A percentile compares a stretch with the other conserved stretches of the same genome.
Evolutionary conservation across 2,329 filamentous ascomycete species (phyloP).

Genomic region (Neophaeococcomyces aloes): DNA sequence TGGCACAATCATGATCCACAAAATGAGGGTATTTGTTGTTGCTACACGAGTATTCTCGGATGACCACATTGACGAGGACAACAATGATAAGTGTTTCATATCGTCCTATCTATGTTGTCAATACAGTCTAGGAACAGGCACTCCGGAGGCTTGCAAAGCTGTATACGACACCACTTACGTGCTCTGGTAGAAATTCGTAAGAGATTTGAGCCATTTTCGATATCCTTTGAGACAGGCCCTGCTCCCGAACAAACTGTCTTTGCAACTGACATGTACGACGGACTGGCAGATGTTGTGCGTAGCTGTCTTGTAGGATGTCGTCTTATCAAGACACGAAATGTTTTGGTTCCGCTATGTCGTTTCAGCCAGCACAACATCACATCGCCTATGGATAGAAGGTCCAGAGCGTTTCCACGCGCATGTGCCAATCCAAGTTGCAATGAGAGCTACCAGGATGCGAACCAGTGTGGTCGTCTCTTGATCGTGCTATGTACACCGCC

Average conservation of each 20-base stretch:
- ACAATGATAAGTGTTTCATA: no score
- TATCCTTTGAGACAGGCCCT: not conserved
- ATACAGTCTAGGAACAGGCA: not conserved
- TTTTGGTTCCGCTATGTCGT: not conserved
- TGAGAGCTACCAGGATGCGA: not conserved
- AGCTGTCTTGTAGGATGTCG: not conserved
- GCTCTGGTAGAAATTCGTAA: no score
- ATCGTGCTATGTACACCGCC: constrained; percentile 1
- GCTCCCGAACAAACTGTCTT: not conserved
- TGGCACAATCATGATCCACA: not conserved
- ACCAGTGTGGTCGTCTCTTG: not conserved
- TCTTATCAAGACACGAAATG: not conserved
- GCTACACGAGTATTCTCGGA: no score
- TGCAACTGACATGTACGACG: constrained; percentile 1
- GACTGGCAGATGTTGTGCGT: not conserved
- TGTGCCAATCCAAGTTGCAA: not conserved
- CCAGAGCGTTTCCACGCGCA: constrained; percentile 4
- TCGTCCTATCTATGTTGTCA: no score
- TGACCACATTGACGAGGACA: no score
- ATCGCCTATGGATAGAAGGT: not conserved
- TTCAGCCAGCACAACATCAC: not conserved
- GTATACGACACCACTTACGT: not conserved
- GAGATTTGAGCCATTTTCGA: constrained; percentile 2
- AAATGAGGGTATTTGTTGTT: no score
- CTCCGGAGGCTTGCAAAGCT: constrained; percentile 1